Percentiles rank a stretch among this genome's conserved stretches.
phyloP scores from a whole-genome alignment of 2,329 filamentous ascomycete species.

The Fusarium agapanthi region DNA sequence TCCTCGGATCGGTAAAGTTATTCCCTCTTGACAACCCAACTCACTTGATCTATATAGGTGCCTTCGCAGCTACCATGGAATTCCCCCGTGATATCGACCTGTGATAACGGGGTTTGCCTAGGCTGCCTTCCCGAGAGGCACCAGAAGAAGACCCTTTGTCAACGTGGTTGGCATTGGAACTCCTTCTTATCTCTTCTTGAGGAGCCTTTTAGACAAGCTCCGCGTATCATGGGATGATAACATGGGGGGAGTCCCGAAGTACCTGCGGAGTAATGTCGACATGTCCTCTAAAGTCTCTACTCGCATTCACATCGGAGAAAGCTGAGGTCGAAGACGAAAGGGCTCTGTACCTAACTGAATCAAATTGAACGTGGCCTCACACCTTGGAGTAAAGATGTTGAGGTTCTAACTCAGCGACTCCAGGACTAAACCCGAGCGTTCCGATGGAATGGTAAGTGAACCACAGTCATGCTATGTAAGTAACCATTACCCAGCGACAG shows the following conservation, averaged over 20 bases:
- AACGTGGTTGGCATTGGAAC: neutral
- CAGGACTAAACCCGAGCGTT: neutral
- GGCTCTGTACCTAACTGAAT: neutral
- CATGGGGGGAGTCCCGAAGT: neutral
- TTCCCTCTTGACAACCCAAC: neutral
- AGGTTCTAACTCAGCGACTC: neutral
- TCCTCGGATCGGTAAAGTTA: neutral
- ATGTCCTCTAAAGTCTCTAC: neutral
- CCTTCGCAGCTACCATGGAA: neutral
- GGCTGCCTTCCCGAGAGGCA: neutral
- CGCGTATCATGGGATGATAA: neutral
- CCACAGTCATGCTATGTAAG: neutral
- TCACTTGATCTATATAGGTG: neutral
- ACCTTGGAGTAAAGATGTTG: neutral
- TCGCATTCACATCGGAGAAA: neutral
- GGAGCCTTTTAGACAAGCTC: neutral
- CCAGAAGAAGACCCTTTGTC: no score
- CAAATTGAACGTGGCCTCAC: neutral
- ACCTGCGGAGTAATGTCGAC: neutral
- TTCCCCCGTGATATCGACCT: neutral
- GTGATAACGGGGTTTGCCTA: neutral
- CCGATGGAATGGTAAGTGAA: neutral
- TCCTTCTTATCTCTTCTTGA: neutral
- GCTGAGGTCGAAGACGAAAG: neutral
- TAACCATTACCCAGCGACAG: accelerated